Base-by-base conservation (phyloP, 805 yeast genomes). In the Torulaspora gathmanii region DNA sequence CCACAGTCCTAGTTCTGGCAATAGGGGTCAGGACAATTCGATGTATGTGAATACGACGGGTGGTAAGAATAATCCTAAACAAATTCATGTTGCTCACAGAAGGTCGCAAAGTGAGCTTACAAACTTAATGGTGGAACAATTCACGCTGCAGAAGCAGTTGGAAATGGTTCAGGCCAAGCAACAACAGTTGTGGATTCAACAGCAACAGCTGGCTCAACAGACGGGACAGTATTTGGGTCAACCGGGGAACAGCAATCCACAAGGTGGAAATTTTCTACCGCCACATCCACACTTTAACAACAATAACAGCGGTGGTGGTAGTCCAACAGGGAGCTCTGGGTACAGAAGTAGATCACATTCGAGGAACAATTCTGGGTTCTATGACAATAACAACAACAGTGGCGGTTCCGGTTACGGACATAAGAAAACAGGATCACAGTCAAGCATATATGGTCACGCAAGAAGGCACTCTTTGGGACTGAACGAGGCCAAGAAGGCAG, bases 101-200 rank as follows among this genome's bases (percentile, higher is more conserved):
- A 78, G 96, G 49, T 85, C 97, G 2, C 97, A 97, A n/a, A 80
- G 90, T 55, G 99, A 93, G 64, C 73, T 93, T 63, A 91, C 98
- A 2, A 85, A 84, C 44, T 72, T 91, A 53, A 91, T 91, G 96
- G 74, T 87, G 58, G 98, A 91, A 67, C 95, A 86, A 61, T 79
- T 85, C 63, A 82, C 72, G 27, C 74, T 93, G 47, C 97, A 93
- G 67, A 89, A 91, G 57, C 97, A 91, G 63, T 74, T 90, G 70
- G 97, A 93, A 57, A 73, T 80, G 52, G 95, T 88, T 2, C 96
- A 89, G 64, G 90, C 84, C 17, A 96, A 90, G 62, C 96, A 86
- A 63, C 95, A 88, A 65, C 95, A 86, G 57, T 75, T 89, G 37
- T 63, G 61, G 26, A 57, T 59, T 15, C 61, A 58, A 28, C 67